Evolutionary conservation across 768 basidiomycete species (phyloP), one percentile per base, ranked within the genome.

Genomic region (Collybia sp.): DNA sequence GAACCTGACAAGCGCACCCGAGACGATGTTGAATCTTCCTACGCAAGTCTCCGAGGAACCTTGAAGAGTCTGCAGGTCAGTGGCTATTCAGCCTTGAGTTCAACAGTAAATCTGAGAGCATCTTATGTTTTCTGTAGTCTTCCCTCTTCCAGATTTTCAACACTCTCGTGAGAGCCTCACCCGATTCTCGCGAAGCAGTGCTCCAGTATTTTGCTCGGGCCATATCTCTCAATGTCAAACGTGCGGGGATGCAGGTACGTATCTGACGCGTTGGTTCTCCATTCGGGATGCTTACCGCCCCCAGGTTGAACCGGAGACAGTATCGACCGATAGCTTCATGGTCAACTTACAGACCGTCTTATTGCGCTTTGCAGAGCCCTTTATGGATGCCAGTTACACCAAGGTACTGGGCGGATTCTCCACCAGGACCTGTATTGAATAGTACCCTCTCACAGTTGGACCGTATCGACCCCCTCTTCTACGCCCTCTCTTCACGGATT

Each of bases 261-360:
- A 2, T 30, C 3, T 30, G 13, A 16, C 12, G 12, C 43, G 32
- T 45, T 20, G 32, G 19, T 15, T 20, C 31, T 33, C 20, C 25
- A 10, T 40, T n/a, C 42, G 42, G 40, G 17, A 33, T 38, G 34
- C 31, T 32, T 12, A 42, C 37, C 5, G 18, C 33, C 13, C 4
- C 47, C 44, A 91, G 81, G 89, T 96, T 30, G 90, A 97, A 47
- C 79, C 83, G 1, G 76, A 79, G 9, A 91, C 89, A 0, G 93
- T 98, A 10, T 81, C 93, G 1, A 83, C 83, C 1, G 95, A 99
- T 59, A 84, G 88, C 46, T 97, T 93, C 62, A 88, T 99, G 85
- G 75, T 89, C 48, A 98, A 97, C 55, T 58, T 94, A 30, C 88
- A 94, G 54, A 75, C 74, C n/a, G 68, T 96, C 12, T 65, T 98